Evolutionary conservation across 2,329 filamentous ascomycete genomes (phyloP).

Genomic region (Botrytis fragariae): DNA sequence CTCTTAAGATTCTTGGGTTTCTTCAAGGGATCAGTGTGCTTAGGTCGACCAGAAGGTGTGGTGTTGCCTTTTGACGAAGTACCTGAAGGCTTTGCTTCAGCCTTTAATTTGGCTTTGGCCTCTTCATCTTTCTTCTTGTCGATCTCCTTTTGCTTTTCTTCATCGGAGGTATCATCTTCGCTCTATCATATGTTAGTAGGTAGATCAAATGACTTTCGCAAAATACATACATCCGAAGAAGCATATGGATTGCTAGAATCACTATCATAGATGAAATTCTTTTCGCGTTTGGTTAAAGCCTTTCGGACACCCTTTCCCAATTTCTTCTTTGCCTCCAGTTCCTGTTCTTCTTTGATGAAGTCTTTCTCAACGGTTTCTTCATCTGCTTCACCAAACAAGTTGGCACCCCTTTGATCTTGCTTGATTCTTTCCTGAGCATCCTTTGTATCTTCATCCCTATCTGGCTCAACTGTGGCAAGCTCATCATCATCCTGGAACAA

Average conservation of each 20-base stretch:
- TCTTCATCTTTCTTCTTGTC: constrained; percentile 60
- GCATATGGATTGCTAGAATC: constrained; percentile 59
- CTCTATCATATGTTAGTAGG: constrained; percentile 43
- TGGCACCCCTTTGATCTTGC: constrained; percentile 80
- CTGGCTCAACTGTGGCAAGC: constrained; percentile 68
- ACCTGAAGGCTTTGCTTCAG: constrained; percentile 48
- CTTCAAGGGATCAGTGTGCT: constrained; percentile 51
- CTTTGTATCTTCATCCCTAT: constrained; percentile 79
- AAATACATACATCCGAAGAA: constrained; percentile 48
- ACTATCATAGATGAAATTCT: constrained; percentile 80
- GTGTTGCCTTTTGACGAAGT: constrained; percentile 68
- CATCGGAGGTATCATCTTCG: constrained; percentile 50
- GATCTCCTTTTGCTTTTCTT: constrained; percentile 61
- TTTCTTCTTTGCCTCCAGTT: constrained; percentile 66
- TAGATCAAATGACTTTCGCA: background rate
- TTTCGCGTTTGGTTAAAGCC: constrained; percentile 78
- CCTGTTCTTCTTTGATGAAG: constrained; percentile 67
- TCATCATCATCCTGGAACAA: constrained; percentile 88
- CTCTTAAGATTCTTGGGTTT: constrained; percentile 66
- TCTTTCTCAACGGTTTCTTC: constrained; percentile 71
- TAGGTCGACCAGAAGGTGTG: constrained; percentile 59
- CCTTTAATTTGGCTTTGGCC: constrained; percentile 54
- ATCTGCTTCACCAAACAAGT: constrained; percentile 70
- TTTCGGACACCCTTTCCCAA: constrained; percentile 77
- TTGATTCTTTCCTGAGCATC: constrained; percentile 70